phyloP scores from a whole-genome alignment of 1,139 yeast genomes.

The Spencermartinsiella ligniputridi region DNA sequence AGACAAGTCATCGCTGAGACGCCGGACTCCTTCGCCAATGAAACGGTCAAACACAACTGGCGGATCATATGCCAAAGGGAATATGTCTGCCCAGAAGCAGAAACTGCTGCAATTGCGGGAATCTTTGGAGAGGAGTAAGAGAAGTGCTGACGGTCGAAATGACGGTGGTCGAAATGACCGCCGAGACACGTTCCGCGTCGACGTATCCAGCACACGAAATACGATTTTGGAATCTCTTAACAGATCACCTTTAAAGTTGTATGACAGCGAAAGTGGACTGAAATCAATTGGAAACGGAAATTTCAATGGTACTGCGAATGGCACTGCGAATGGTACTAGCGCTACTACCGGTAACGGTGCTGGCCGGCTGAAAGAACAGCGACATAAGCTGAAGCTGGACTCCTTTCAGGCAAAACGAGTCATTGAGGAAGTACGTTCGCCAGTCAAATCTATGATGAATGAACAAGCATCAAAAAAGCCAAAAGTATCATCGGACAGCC shows the following conservation, averaged over 20 bases:
- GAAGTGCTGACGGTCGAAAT: background rate
- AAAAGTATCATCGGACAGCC: background rate
- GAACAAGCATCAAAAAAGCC: background rate
- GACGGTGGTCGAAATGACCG: background rate
- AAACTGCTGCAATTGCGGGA: background rate
- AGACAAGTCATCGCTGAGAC: background rate
- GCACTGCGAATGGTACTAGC: background rate
- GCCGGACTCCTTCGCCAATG: background rate
- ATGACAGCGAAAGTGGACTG: background rate
- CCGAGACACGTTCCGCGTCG: background rate
- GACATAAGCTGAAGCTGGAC: background rate
- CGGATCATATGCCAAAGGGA: background rate
- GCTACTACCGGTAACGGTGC: background rate
- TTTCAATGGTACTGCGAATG: background rate
- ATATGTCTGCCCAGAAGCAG: background rate
- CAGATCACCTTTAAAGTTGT: slow-evolving; percentile 4
- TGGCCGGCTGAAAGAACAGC: background rate
- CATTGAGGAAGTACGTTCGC: background rate
- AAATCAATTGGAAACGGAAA: background rate
- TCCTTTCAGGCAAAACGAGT: background rate
- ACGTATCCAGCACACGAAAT: slow-evolving; percentile 1
- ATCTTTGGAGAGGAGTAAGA: background rate
- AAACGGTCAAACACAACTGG: slow-evolving; percentile 1
- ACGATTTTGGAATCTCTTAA: slow-evolving; percentile 3
- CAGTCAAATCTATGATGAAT: background rate